These are phyloP conservation scores for Nepenthes alata DNA, from an alignment of 179 eudicot species.

Conservation along the genomic window DNA sequence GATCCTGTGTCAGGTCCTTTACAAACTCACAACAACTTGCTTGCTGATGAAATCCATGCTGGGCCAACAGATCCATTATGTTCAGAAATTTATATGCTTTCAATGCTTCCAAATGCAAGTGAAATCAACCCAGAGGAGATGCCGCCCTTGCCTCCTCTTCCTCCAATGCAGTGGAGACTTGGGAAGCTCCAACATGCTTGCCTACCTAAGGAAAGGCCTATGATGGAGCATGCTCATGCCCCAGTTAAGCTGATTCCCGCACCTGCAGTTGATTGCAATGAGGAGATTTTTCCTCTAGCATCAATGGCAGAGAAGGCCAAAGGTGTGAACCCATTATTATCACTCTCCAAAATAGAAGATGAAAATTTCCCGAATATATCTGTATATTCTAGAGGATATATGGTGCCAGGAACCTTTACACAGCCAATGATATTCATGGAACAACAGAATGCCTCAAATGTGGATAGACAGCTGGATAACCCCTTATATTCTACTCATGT, in stretches of 20 bases:
- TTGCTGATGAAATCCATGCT: conserved; percentile 17
- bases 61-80: conserved; percentile 9
- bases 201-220: conserved; percentile 22
- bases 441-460: conserved; percentile 8
- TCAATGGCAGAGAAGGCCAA: conserved; percentile 9
- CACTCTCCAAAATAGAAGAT: conserved; percentile 8
- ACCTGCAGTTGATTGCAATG: conserved; percentile 12
- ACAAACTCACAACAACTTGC: conserved; percentile 8
- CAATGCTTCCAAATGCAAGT: conserved; percentile 22
- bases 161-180: conserved; percentile 93
- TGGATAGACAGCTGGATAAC: conserved; percentile 10
- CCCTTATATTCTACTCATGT: neutral
- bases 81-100: conserved; percentile 21
- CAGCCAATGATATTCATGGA: conserved; percentile 12
- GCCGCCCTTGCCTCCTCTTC: conserved; percentile 96
- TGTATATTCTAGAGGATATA: conserved; percentile 12
- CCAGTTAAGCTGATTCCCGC: conserved; percentile 16
- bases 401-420: conserved; percentile 4
- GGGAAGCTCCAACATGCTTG: conserved; percentile 51
- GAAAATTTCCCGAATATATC: conserved; percentile 9
- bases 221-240: conserved; percentile 13
- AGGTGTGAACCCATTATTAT: conserved; percentile 11
- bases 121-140: conserved; percentile 38
- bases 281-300: conserved; percentile 10
- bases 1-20: too few relatives aligned